A percentile compares a stretch with the other conserved stretches of the same genome.
Conservation (phyloP, 768 basidiomycete species). For the Agaricus blazei region DNA sequence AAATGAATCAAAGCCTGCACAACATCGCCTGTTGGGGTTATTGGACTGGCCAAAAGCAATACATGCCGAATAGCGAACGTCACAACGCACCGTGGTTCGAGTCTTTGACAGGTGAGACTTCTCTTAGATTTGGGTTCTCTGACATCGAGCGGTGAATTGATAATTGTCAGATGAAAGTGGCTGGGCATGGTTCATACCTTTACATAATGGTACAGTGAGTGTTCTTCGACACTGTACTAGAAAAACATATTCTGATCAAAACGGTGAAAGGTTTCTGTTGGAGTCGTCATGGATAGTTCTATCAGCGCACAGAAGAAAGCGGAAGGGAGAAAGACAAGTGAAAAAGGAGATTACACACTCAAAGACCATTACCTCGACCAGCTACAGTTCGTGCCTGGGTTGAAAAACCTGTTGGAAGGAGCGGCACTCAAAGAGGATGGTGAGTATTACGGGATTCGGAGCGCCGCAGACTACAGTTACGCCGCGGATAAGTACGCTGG, state of each 20-base stretch:
- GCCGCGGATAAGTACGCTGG: conserved; percentile 26
- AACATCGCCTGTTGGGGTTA: conserved; percentile 33
- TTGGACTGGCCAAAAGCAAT: conserved; percentile 24
- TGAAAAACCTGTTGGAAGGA: conserved; percentile 20
- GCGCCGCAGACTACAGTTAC: conserved; percentile 32
- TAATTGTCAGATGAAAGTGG: conserved; percentile 39
- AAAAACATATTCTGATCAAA: neutral
- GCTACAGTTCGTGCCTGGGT: conserved; percentile 20
- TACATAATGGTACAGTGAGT: conserved; percentile 33
- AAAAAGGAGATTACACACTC: conserved; percentile 12
- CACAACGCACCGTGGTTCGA: conserved; percentile 34
- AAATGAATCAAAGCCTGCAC: conserved; percentile 24
- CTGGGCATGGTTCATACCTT: conserved; percentile 58
- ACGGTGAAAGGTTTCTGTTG: conserved; percentile 35
- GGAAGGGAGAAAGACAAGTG: conserved; percentile 10
- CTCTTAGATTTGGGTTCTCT: neutral
- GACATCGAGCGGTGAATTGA: neutral
- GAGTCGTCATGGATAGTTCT: conserved; percentile 43
- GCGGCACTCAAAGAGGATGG: conserved; percentile 19
- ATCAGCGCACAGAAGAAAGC: conserved; percentile 24
- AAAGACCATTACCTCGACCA: conserved; percentile 25
- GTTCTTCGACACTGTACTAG: too few relatives aligned
- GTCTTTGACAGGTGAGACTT: conserved; percentile 21
- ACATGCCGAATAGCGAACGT: conserved; percentile 23
- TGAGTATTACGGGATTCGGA: conserved; percentile 15